Conservation (phyloP, 1,139 yeast species). For the Meyerozyma carpophila region DNA sequence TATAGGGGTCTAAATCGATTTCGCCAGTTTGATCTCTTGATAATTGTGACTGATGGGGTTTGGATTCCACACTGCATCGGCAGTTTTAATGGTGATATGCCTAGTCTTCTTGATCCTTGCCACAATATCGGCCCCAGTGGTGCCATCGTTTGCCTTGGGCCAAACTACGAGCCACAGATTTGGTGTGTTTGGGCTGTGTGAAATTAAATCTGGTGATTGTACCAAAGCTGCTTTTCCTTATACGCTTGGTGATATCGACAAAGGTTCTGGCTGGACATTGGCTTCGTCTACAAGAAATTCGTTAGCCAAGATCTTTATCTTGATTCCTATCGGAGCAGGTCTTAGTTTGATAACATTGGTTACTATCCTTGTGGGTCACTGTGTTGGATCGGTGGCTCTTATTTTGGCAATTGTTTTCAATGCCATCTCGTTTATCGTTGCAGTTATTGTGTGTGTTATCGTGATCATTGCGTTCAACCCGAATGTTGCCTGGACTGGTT, state of each 20-base stretch:
- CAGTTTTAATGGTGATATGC: conserved; percentile 24
- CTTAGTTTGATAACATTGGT: conserved; percentile 44
- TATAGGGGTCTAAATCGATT: neutral
- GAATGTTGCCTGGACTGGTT: conserved; percentile 59
- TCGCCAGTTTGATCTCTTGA: neutral
- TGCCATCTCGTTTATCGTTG: conserved; percentile 44
- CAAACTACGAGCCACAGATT: conserved; percentile 9
- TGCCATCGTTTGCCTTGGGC: conserved; percentile 30
- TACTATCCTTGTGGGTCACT: conserved; percentile 5
- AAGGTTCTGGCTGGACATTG: conserved; percentile 21
- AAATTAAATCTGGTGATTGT: conserved; percentile 7
- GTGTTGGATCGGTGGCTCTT: neutral
- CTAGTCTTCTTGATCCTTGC: conserved; percentile 48
- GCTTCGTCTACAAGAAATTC: conserved; percentile 47
- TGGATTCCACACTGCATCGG: conserved; percentile 27
- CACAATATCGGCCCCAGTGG: conserved; percentile 46
- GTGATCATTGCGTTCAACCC: conserved; percentile 58
- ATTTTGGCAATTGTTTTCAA: conserved; percentile 24
- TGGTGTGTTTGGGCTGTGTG: conserved; percentile 13
- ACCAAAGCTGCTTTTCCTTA: conserved; percentile 33
- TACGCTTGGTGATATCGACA: conserved; percentile 10
- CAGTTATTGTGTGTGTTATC: conserved; percentile 50
- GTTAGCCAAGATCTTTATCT: conserved; percentile 65
- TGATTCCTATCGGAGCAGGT: conserved; percentile 81
- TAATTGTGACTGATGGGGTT: conserved; percentile 4